Percentiles rank a stretch among this genome's conserved stretches.
These are phyloP conservation scores for Triticum urartu DNA, from an alignment of 176 grass and related monocot species.

Conservation along the genomic window DNA sequence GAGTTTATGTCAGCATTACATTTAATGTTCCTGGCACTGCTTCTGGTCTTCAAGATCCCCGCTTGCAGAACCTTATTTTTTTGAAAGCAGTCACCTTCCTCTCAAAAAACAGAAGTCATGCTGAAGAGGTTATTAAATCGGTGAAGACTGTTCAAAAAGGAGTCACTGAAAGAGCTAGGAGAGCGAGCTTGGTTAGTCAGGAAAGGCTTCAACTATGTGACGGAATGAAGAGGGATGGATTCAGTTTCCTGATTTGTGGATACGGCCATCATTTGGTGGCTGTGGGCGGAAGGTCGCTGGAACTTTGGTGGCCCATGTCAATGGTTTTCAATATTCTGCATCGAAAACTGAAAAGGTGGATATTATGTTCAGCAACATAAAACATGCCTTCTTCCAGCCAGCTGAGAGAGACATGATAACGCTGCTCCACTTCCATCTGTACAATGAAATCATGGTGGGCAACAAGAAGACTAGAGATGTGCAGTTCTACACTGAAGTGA, in stretches of 20 bases:
- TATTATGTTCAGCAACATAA: conserved; percentile 84
- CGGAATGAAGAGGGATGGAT: conserved; percentile 65
- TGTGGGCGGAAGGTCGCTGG: conserved; percentile 67
- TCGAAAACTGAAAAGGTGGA: conserved; percentile 84
- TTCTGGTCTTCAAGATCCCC: neutral
- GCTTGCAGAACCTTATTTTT: conserved; percentile 13
- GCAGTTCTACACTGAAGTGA: conserved; percentile 94
- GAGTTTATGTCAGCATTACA: conserved; percentile 65
- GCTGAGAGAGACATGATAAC: conserved; percentile 95
- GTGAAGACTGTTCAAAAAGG: conserved; percentile 70
- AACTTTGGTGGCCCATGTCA: conserved; percentile 81
- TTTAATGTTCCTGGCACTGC: conserved; percentile 82
- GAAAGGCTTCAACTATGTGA: conserved; percentile 73
- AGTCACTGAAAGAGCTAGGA: conserved; percentile 82
- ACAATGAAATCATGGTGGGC: conserved; percentile 92
- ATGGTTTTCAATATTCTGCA: conserved; percentile 81
- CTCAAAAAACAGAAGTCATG: conserved; percentile 75
- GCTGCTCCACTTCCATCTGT: conserved; percentile 79
- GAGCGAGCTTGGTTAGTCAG: conserved; percentile 89
- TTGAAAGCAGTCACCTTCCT: conserved; percentile 54
- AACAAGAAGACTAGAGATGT: conserved; percentile 96
- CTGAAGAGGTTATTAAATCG: conserved; percentile 83
- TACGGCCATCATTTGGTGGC: conserved; percentile 77
- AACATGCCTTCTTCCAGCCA: conserved; percentile 96
- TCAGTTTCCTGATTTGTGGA: conserved; percentile 75